phyloP scores from a whole-genome alignment of 805 yeast genomes.

The Wickerhamomyces xylosicus region DNA sequence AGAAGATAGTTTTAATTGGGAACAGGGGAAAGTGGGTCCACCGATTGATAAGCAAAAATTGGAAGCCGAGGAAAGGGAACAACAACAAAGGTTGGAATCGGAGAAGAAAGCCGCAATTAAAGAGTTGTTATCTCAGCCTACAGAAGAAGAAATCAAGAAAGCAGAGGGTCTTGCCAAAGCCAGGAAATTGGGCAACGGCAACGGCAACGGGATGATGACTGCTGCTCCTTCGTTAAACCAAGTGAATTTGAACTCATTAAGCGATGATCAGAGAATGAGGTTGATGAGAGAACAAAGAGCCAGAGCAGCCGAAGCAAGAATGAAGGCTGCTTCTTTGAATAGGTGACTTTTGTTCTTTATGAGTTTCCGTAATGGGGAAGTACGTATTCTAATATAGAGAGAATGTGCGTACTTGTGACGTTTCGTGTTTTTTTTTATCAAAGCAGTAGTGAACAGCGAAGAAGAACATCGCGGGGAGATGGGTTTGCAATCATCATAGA shows the following conservation, averaged over 20 bases:
- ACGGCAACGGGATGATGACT: too few relatives aligned
- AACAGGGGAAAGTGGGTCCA: conserved; percentile 48
- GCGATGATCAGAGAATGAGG: conserved; percentile 63
- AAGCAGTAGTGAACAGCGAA: too few relatives aligned
- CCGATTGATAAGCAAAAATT: conserved; percentile 48
- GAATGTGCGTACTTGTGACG: too few relatives aligned
- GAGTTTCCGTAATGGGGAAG: too few relatives aligned
- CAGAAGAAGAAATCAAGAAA: conserved; percentile 19
- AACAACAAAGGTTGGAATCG: conserved; percentile 25
- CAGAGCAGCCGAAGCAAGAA: conserved; percentile 88
- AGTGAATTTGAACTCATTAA: conserved; percentile 47
- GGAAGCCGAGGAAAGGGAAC: conserved; percentile 28
- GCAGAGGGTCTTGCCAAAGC: conserved; percentile 17
- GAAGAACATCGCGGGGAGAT: too few relatives aligned
- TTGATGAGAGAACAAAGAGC: conserved; percentile 93
- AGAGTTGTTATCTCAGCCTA: conserved; percentile 32
- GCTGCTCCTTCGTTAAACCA: conserved; percentile 19
- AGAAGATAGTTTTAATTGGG: conserved; percentile 60
- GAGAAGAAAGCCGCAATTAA: conserved; percentile 33
- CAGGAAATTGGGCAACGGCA: conserved; percentile 15
- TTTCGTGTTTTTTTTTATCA: too few relatives aligned
- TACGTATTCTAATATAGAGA: too few relatives aligned
- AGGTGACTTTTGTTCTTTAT: too few relatives aligned
- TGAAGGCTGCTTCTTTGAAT: too few relatives aligned
- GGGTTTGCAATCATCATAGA: too few relatives aligned